Conservation (phyloP, 2,329 filamentous ascomycete genomes). For the Dactylella cylindrospora region DNA sequence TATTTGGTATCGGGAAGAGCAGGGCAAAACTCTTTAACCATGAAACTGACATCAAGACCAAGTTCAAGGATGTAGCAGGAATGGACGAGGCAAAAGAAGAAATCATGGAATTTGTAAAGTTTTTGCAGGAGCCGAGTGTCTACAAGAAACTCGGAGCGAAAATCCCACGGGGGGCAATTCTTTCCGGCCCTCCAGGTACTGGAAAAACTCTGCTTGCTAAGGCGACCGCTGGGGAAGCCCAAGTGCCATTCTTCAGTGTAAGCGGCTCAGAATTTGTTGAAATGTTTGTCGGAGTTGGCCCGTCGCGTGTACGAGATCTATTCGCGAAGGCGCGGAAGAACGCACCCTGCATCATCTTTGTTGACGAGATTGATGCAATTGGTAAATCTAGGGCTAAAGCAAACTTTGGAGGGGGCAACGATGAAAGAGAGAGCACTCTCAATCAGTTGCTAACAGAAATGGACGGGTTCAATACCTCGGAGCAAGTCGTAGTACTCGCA, state of each 20-base stretch:
- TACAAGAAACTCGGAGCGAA: slow-evolving; percentile 95
- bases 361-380: slow-evolving; percentile 98
- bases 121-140: slow-evolving; percentile 87
- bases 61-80: slow-evolving; percentile 93
- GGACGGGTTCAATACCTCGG: slow-evolving; percentile 63
- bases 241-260: slow-evolving; percentile 96
- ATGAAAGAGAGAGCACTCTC: slow-evolving; percentile 92
- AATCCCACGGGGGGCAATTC: slow-evolving; percentile 93
- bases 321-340: slow-evolving; percentile 94
- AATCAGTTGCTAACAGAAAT: slow-evolving; percentile 99
- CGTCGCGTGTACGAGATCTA: slow-evolving; percentile 89
- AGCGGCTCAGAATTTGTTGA: slow-evolving; percentile 98
- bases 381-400: slow-evolving; percentile 84
- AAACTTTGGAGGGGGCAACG: slow-evolving; percentile 85
- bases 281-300: slow-evolving; percentile 99
- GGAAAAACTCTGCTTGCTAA: slow-evolving; percentile 98
- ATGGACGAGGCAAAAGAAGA: slow-evolving; percentile 98
- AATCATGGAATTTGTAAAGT: slow-evolving; percentile 99
- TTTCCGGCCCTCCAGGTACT: slow-evolving; percentile 95
- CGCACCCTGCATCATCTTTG: slow-evolving; percentile 98
- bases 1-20: slow-evolving; percentile 96
- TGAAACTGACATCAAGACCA: slow-evolving; percentile 92
- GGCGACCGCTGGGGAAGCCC: slow-evolving; percentile 93
- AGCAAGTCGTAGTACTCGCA: slow-evolving; percentile 79
- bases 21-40: slow-evolving; percentile 97